Evolutionary conservation across 495 filamentous ascomycete genomes (phyloP).

Genomic region (Physcia stellaris): DNA sequence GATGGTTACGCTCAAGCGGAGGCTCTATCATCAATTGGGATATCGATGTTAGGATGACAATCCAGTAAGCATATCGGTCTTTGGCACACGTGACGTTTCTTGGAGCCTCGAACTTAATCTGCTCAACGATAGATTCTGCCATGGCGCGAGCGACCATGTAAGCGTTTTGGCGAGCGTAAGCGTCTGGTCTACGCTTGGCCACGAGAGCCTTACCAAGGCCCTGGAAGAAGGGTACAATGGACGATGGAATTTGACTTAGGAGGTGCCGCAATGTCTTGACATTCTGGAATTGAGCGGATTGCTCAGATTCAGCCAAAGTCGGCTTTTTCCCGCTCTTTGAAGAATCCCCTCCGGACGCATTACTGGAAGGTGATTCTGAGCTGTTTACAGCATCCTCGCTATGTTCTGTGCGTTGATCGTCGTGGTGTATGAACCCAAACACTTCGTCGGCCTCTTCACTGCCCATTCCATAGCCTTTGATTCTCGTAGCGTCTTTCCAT

Average conservation of each 20-base stretch:
- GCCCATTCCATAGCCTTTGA: constrained; percentile 31
- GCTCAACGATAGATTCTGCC: constrained; percentile 53
- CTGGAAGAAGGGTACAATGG: constrained; percentile 65
- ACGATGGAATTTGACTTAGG: constrained; percentile 57
- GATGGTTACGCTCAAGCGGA: constrained; percentile 40
- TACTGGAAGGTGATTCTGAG: constrained; percentile 7
- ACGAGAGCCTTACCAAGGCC: constrained; percentile 67
- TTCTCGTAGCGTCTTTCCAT: constrained; percentile 50
- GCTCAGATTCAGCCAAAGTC: constrained; percentile 28
- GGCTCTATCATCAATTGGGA: constrained; percentile 68
- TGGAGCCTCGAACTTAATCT: constrained; percentile 39
- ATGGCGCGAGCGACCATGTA: constrained; percentile 63
- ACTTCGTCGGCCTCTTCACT: constrained; percentile 30
- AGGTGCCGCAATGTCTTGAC: constrained; percentile 61
- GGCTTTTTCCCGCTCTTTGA: constrained; percentile 26
- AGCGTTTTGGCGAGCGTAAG: constrained; percentile 50
- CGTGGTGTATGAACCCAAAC: constrained; percentile 16
- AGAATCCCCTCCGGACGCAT: constrained; percentile 12
- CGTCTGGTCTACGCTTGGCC: constrained; percentile 52
- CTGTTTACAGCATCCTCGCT: constrained; percentile 9
- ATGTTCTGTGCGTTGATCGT: neutral
- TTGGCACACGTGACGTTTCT: constrained; percentile 28
- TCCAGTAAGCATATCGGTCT: constrained; percentile 60
- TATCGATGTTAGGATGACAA: constrained; percentile 62
- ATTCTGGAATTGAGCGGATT: constrained; percentile 57